Base-by-base conservation (phyloP, 495 filamentous ascomycete genomes). In the Tuber microsphaerosporum region DNA sequence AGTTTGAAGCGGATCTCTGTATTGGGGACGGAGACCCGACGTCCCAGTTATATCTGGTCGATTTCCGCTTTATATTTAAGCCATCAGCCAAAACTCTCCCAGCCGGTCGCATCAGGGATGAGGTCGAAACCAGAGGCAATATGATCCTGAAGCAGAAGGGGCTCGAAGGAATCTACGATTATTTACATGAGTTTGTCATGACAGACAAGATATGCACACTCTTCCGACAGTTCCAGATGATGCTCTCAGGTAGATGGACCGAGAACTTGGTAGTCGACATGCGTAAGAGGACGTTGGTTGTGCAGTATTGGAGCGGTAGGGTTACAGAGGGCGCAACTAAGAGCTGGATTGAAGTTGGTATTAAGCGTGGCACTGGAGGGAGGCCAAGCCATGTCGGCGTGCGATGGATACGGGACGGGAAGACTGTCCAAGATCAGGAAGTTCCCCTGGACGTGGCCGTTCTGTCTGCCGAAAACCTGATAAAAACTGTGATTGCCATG, bases 1-100 rank as follows among this genome's bases (percentile, higher is more conserved):
- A 97, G 81, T 99, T 97, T 82, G 96, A 99, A 82, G 88, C 97
- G 37, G 95, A 98, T 80, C 88, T 98, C 75, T 92, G 92, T 0
- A 90, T 97, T 74, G 92, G 90, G 1, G 90, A 93, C 77, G 94
- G 97, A 81, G 89, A 94, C 72, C 88, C 89, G 20, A 84, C 87
- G 43, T 91, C 90, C 14, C 94, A 94, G 82, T 93, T 97, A 81
- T 97, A 90, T 84, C 97, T 97, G 81, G 91, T 98, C 76, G 94
- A 97, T 81, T 91, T 97, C 76, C 89, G 94, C 72, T 93, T 96
- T 77, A 84, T 90, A 41, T 99, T 96, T 83, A 86, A 85, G 22
- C 95, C 95, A 12, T 75, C 72, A 19, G 87, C 89, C 5, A 79
- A 87, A 4, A 84, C 87, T 1, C 87, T 88, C 34, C 81, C 93